Evolutionary conservation across 202 grass and related monocot genomes (phyloP).

Genomic region (Digitaria exilis): DNA sequence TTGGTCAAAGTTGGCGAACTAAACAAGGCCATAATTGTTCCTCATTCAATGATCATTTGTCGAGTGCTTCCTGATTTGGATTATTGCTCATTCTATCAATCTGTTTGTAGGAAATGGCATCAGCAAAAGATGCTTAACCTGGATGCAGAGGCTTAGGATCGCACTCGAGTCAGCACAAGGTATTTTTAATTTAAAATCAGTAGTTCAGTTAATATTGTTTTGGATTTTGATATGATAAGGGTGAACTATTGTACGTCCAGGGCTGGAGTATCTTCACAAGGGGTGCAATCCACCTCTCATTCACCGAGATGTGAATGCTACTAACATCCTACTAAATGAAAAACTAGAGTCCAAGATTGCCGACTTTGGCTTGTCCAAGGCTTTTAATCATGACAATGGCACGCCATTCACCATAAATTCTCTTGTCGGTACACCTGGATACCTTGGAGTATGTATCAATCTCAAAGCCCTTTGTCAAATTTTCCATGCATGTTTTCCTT

Average conservation of each 20-base stretch:
- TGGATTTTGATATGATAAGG: neutral
- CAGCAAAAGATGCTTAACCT: constrained; percentile 34
- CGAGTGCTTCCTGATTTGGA: too few species aligned
- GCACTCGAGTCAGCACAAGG: constrained; percentile 68
- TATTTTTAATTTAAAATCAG: neutral
- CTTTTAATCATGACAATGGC: constrained; percentile 6
- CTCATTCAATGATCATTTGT: neutral
- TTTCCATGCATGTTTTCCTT: neutral
- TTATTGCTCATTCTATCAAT: neutral
- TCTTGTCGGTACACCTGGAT: constrained; percentile 52
- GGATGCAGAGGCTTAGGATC: constrained; percentile 51
- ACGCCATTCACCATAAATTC: constrained; percentile 35
- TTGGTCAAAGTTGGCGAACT: too few species aligned
- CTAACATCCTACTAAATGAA: constrained; percentile 60
- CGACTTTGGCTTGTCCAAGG: constrained; percentile 71
- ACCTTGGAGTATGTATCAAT: constrained; percentile 60
- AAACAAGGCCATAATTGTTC: too few species aligned
- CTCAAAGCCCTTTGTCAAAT: neutral
- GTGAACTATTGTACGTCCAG: neutral
- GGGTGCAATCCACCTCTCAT: constrained; percentile 63
- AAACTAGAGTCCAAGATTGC: constrained; percentile 65
- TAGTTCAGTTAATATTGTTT: neutral
- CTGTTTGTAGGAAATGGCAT: constrained; percentile 31
- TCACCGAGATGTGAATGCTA: constrained; percentile 66
- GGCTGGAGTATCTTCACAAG: constrained; percentile 67